phyloP scores from a whole-genome alignment of 2,329 filamentous ascomycete genomes.

The Ilyonectria mors-panacis region DNA sequence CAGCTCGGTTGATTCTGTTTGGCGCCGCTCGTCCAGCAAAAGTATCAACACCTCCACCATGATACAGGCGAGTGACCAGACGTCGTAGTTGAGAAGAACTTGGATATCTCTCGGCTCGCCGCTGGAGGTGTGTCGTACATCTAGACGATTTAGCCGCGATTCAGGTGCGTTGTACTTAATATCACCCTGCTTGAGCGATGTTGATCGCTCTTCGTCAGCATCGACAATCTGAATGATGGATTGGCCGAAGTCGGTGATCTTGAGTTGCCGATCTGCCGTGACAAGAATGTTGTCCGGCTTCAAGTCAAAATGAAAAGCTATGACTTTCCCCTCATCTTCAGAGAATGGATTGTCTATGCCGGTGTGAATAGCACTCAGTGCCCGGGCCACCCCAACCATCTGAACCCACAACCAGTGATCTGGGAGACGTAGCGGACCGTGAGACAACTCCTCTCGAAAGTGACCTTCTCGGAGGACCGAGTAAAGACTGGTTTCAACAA shows the following conservation, averaged over 20 bases:
- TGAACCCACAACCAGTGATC: conserved; percentile 10
- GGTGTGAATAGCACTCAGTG: conserved; percentile 9
- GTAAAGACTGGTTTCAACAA: background rate
- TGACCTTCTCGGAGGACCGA: background rate
- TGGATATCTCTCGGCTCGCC: background rate
- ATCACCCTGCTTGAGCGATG: background rate
- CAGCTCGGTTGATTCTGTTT: background rate
- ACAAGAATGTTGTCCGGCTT: conserved; percentile 21
- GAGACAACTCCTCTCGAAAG: background rate
- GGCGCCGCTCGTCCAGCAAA: background rate
- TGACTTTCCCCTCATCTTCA: background rate
- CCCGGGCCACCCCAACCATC: conserved; percentile 1
- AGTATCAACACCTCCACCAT: background rate
- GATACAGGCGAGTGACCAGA: background rate
- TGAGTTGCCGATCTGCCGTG: conserved; percentile 7
- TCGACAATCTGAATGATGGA: background rate
- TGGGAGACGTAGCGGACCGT: background rate
- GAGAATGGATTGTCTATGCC: background rate
- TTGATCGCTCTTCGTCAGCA: background rate
- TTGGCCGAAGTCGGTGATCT: conserved; percentile 20
- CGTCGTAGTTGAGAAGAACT: background rate
- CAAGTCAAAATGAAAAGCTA: conserved; percentile 22
- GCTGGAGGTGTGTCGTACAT: background rate
- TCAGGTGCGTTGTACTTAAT: conserved; percentile 1
- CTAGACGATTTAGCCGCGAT: background rate